phyloP scores from a whole-genome alignment of 148 eudicot species.

The Vaccinium myrtillus region DNA sequence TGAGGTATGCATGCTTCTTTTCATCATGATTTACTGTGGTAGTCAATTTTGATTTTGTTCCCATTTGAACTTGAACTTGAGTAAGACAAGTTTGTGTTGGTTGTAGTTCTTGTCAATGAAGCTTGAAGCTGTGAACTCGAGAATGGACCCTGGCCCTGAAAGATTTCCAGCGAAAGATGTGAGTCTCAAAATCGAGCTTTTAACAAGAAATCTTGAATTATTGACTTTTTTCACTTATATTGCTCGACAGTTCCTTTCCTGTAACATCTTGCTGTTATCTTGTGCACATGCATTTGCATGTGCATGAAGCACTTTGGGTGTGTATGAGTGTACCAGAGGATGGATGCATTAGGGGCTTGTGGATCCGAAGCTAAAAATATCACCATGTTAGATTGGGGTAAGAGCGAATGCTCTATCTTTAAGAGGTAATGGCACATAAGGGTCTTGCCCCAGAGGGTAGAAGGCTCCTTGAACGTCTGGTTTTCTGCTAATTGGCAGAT shows the following conservation, averaged over 20 bases:
- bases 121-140: conserved; percentile 85
- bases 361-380: not conserved
- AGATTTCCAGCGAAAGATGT: conserved; percentile 84
- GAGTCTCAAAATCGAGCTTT: conserved; percentile 25
- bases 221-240: not conserved
- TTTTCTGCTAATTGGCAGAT: not conserved
- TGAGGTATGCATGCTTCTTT: conserved; percentile 51
- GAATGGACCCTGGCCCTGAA: conserved; percentile 55
- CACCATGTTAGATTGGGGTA: not conserved
- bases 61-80: conserved; percentile 14
- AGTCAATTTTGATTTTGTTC: not conserved
- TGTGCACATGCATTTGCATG: not conserved
- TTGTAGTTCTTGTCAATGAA: conserved; percentile 89
- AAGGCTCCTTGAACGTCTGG: not conserved
- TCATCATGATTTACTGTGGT: not conserved
- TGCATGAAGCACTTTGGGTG: not conserved
- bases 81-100: conserved; percentile 12
- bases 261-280: not conserved
- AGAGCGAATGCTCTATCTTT: not conserved
- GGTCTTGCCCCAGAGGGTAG: not conserved
- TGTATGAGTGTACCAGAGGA: not conserved
- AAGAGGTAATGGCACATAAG: not conserved
- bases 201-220: not conserved
- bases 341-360: not conserved
- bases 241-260: not conserved